Conservation (phyloP, 352 stramenopile genomes). For the Phytophthora fragariae region DNA sequence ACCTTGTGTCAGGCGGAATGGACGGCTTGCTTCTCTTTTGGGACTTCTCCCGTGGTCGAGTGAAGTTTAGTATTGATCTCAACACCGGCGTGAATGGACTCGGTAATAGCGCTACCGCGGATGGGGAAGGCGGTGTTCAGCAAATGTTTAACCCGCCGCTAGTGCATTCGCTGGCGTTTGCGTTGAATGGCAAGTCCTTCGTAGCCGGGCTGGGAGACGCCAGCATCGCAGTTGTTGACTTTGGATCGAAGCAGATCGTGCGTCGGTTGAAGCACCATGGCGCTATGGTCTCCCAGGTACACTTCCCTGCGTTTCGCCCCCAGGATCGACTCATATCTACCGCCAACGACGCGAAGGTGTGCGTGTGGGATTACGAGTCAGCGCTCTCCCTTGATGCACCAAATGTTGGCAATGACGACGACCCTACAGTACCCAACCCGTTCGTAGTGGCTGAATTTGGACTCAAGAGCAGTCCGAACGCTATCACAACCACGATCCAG, state of each 20-base stretch:
- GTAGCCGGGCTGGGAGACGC: constrained; percentile 73
- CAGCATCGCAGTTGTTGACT: constrained; percentile 71
- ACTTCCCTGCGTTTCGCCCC: constrained; percentile 60
- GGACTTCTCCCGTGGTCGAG: constrained; percentile 73
- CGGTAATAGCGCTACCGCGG: constrained; percentile 6
- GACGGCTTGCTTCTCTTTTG: constrained; percentile 79
- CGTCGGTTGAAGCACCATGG: constrained; percentile 59
- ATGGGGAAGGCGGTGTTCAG: constrained; percentile 29
- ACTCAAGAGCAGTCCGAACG: constrained; percentile 58
- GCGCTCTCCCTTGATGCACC: constrained; percentile 39
- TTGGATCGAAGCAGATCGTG: constrained; percentile 58
- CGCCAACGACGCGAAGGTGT: constrained; percentile 75
- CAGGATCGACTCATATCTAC: constrained; percentile 68
- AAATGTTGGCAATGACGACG: constrained; percentile 19
- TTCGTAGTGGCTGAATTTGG: constrained; percentile 61
- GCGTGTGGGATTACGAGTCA: constrained; percentile 65
- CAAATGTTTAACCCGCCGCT: constrained; percentile 84
- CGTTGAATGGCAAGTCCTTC: constrained; percentile 68
- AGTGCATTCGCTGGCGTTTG: constrained; percentile 73
- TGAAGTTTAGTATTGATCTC: constrained; percentile 78
- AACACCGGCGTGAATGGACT: constrained; percentile 58
- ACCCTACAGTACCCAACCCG: constrained; percentile 25
- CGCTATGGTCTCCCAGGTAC: constrained; percentile 67
- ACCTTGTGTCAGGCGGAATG: constrained; percentile 77
- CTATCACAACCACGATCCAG: constrained; percentile 58